Evolutionary conservation across 306 rosid genomes (phyloP), one percentile per base, ranked within the genome.

Genomic region (Gynostemma pentaphyllum): DNA sequence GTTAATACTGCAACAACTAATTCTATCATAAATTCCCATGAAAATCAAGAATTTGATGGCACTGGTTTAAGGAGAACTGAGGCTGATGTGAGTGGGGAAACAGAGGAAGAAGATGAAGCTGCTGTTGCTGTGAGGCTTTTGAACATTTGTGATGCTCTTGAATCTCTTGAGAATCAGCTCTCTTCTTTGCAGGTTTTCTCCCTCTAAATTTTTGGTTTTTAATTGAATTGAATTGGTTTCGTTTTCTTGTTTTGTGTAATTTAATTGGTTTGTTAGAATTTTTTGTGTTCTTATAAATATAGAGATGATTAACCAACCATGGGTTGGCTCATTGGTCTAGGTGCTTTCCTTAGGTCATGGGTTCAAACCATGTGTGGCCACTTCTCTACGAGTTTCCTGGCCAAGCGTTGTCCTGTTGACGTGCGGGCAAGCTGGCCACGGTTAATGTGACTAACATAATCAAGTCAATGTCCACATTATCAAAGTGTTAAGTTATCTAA

Each of bases 111-210:
- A 2, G 85, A 74, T 1, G 77, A 78, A 2, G 80, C 73, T 64
- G 80, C 82, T 2, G 85, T 76, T 64, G 80, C 82, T 2, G 85
- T 76, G 14, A 80, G 78, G 34, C 88, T 92, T 21, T 76, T 82
- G 69, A 92, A 75, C 72, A 82, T 92, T 36, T 86, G 85, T 62
- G 87, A 88, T 67, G 95, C 99, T 26, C 81, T 92, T 26, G 90
- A 86, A 60, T 80, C 96, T 57, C 87, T 92, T 75, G 96, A 92
- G 80, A 79, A 72, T 65, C 96, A 92, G 75, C 87, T 92, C 70
- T 78, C 95, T 66, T 79, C 83, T 27, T 66, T 92, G 74, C 99
- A 86, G 96, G 98, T 87, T 36, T 45, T 54, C n/a, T n/a, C 18
- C 11, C 50, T 66, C 61, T 16, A 56, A 75, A 36, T 60, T 44